phyloP scores from a whole-genome alignment of 345 rosid species.

The Brassica carinata region DNA sequence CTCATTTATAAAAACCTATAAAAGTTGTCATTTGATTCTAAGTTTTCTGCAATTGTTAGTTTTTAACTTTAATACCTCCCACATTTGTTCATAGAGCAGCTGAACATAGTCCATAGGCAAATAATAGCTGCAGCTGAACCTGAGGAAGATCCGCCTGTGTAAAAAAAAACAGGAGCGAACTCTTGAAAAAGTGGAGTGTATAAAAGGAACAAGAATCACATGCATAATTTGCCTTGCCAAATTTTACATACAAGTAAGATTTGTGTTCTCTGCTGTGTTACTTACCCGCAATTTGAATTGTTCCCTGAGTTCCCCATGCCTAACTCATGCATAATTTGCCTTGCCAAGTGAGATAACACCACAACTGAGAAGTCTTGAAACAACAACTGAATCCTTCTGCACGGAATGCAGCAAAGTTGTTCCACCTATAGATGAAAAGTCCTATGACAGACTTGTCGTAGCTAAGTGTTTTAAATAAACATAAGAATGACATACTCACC shows the following conservation, averaged over 20 bases:
- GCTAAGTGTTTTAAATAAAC: background rate
- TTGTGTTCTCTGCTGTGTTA: slow-evolving; percentile 9
- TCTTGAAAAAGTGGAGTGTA: background rate
- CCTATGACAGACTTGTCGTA: slow-evolving; percentile 8
- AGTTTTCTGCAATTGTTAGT: background rate
- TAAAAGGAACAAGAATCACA: background rate
- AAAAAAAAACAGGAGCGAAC: slow-evolving; percentile 23
- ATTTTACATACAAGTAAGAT: slow-evolving; percentile 8
- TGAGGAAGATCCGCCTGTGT: slow-evolving; percentile 96
- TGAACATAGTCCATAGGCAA: slow-evolving; percentile 84
- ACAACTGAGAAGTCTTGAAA: slow-evolving; percentile 69
- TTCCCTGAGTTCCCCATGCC: slow-evolving; percentile 97
- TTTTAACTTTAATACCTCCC: slow-evolving; percentile 63
- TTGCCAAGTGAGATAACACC: slow-evolving; percentile 89
- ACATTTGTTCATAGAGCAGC: slow-evolving; percentile 98
- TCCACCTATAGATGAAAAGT: slow-evolving; percentile 51
- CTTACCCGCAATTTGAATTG: slow-evolving; percentile 87
- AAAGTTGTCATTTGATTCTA: background rate
- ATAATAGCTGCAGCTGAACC: slow-evolving; percentile 93
- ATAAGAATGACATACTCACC: slow-evolving; percentile 47
- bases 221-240: too few species aligned
- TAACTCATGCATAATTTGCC: slow-evolving; percentile 91
- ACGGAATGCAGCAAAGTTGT: slow-evolving; percentile 80
- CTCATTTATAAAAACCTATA: background rate
- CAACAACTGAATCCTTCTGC: slow-evolving; percentile 64